These are phyloP conservation scores for Mortierella sp. DNA, from an alignment of 371 early-diverging fungal genomes.

Conservation along the genomic window DNA sequence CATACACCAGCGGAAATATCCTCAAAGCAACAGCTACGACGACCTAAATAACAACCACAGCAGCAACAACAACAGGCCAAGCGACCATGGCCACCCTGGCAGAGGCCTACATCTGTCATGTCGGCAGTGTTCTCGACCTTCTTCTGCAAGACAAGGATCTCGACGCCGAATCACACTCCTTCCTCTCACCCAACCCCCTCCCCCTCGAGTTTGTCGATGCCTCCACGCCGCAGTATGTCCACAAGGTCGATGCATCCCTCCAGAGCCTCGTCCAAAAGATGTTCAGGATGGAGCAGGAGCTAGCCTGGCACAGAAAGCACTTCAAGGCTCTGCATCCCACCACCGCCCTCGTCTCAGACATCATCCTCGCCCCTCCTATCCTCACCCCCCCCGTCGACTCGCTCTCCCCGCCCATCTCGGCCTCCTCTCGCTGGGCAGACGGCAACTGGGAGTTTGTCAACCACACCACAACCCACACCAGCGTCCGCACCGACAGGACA, in stretches of 20 bases:
- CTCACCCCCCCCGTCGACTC: slow-evolving; percentile 53
- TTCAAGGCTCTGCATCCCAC: neutral
- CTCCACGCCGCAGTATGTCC: slow-evolving; percentile 26
- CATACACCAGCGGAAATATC: neutral
- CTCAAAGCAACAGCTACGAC: neutral
- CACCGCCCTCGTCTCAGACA: neutral
- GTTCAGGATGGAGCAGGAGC: slow-evolving; percentile 41
- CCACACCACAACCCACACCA: slow-evolving; percentile 7
- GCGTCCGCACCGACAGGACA: neutral
- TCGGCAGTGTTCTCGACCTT: slow-evolving; percentile 7
- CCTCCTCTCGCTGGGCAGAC: slow-evolving; percentile 36
- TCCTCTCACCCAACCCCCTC: slow-evolving; percentile 10
- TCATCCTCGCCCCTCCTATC: slow-evolving; percentile 36
- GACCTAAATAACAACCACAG: neutral
- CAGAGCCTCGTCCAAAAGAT: slow-evolving; percentile 46
- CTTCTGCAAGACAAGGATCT: slow-evolving; percentile 40
- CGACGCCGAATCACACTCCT: slow-evolving; percentile 25
- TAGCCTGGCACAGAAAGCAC: slow-evolving; percentile 23
- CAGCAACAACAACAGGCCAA: slow-evolving; percentile 2
- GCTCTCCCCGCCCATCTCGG: slow-evolving; percentile 38
- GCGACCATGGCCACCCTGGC: slow-evolving; percentile 6
- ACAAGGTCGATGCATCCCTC: slow-evolving; percentile 35
- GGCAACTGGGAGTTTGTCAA: slow-evolving; percentile 12
- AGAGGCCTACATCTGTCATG: slow-evolving; percentile 14
- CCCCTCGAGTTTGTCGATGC: slow-evolving; percentile 11